phyloP scores from a whole-genome alignment of 768 basidiomycete species.

The Lactarius evosmus region DNA sequence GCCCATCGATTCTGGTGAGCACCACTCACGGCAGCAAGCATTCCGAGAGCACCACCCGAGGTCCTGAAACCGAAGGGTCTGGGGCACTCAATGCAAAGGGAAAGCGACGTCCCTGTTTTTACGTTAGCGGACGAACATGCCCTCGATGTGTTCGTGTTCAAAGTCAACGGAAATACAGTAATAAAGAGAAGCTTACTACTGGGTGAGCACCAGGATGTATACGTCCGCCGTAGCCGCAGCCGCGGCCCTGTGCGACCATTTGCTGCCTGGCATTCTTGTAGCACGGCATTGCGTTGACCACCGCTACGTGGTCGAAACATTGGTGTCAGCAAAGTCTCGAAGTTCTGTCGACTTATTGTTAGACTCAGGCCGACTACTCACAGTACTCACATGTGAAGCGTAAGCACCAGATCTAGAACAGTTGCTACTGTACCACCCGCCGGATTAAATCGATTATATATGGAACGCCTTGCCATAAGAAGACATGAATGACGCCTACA shows the following conservation, averaged over 20 bases:
- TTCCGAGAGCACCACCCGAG: no score
- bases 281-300: slow-evolving; percentile 27
- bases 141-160: background rate
- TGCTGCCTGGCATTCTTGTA: slow-evolving; percentile 29
- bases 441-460: no score
- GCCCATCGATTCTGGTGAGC: no score
- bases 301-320: slow-evolving; percentile 15
- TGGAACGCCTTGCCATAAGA: no score
- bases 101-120: slow-evolving; percentile 9
- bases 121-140: slow-evolving; percentile 16
- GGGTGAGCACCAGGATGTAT: slow-evolving; percentile 14
- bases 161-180: background rate
- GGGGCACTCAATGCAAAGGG: no score
- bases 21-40: no score
- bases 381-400: no score
- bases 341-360: slow-evolving; percentile 1
- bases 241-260: slow-evolving; percentile 26
- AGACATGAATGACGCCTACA: no score
- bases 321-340: background rate
- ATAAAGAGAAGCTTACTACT: background rate
- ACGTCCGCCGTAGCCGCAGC: no score
- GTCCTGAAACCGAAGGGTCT: no score
- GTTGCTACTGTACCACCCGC: no score
- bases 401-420: background rate
- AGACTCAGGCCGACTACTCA: background rate